Percentiles rank a stretch among this genome's conserved stretches.
phyloP scores from a whole-genome alignment of 2,329 filamentous ascomycete species.

The Chrysoporthe deuterocubensis region DNA sequence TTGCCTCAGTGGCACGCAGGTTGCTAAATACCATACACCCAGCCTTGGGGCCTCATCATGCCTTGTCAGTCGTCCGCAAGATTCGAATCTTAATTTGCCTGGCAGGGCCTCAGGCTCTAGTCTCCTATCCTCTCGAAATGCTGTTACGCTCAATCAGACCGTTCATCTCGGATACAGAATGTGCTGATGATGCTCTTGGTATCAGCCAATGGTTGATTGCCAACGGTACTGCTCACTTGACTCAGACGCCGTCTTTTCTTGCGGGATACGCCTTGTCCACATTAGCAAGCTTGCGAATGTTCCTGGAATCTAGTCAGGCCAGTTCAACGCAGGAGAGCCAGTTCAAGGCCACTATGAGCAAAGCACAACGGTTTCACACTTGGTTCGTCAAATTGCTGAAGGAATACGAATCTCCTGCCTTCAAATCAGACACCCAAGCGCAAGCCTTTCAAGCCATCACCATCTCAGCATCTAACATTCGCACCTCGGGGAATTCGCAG shows the following conservation, averaged over 20 bases:
- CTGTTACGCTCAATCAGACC: slow-evolving; percentile 78
- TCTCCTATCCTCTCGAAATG: slow-evolving; percentile 89
- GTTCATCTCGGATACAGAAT: slow-evolving; percentile 82
- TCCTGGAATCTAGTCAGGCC: slow-evolving; percentile 74
- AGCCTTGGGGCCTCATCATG: slow-evolving; percentile 83
- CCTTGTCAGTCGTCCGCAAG: slow-evolving; percentile 84
- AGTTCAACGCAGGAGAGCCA: slow-evolving; percentile 86
- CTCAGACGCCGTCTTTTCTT: slow-evolving; percentile 71
- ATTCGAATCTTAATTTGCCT: slow-evolving; percentile 80
- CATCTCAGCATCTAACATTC: slow-evolving; percentile 68
- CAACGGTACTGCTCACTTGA: slow-evolving; percentile 68
- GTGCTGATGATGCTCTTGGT: slow-evolving; percentile 87
- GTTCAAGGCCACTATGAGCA: slow-evolving; percentile 75
- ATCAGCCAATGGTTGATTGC: slow-evolving; percentile 83
- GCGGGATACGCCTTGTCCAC: slow-evolving; percentile 80
- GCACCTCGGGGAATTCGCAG: slow-evolving; percentile 70
- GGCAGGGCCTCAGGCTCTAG: slow-evolving; percentile 71
- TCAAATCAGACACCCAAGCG: slow-evolving; percentile 52
- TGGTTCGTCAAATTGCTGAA: slow-evolving; percentile 78
- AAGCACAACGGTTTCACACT: slow-evolving; percentile 73
- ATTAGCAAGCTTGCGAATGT: slow-evolving; percentile 76
- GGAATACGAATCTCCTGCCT: slow-evolving; percentile 60
- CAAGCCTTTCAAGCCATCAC: slow-evolving; percentile 70
- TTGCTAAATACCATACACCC: slow-evolving; percentile 82
- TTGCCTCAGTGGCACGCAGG: slow-evolving; percentile 74